Evolutionary conservation across 176 grass and related monocot genomes (phyloP).

Genomic region (Phragmites australis): DNA sequence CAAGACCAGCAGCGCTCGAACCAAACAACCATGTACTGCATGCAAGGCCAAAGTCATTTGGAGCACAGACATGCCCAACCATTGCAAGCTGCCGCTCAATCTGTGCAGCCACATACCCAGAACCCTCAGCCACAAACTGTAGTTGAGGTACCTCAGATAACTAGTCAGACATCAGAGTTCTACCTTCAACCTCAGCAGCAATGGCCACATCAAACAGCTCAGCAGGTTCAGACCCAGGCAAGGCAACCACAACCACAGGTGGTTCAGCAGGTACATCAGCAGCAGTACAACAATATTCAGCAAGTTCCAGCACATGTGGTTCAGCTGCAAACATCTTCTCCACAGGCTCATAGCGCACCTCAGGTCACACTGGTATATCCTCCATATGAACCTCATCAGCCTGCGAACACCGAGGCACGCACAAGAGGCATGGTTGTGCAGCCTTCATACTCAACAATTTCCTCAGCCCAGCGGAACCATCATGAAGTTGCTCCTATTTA

Average conservation of each 20-base stretch:
- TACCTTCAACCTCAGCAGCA: slow-evolving; percentile 57
- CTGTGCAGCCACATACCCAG: slow-evolving; percentile 45
- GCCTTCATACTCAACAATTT: slow-evolving; percentile 56
- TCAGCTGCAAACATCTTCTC: slow-evolving; percentile 53
- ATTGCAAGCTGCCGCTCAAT: slow-evolving; percentile 50
- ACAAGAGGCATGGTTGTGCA: slow-evolving; percentile 59
- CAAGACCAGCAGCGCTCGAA: slow-evolving; percentile 45
- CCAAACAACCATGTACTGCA: slow-evolving; percentile 50
- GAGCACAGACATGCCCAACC: slow-evolving; percentile 44
- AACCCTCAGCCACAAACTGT: slow-evolving; percentile 47
- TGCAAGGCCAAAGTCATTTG: slow-evolving; percentile 41
- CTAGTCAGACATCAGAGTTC: slow-evolving; percentile 46
- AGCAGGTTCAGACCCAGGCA: slow-evolving; percentile 55
- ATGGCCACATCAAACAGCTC: slow-evolving; percentile 50
- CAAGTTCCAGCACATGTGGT: slow-evolving; percentile 53
- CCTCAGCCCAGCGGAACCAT: slow-evolving; percentile 55
- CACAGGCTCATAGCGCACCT: slow-evolving; percentile 63
- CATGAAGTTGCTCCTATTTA: slow-evolving; percentile 65
- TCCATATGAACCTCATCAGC: slow-evolving; percentile 63
- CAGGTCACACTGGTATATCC: slow-evolving; percentile 65
- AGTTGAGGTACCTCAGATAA: slow-evolving; percentile 34
- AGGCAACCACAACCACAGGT: slow-evolving; percentile 52
- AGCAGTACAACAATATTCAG: slow-evolving; percentile 52
- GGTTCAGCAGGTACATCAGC: slow-evolving; percentile 50
- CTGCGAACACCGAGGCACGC: slow-evolving; percentile 52